phyloP scores from a whole-genome alignment of 2,329 filamentous ascomycete genomes.

The Alternaria incomplexa region DNA sequence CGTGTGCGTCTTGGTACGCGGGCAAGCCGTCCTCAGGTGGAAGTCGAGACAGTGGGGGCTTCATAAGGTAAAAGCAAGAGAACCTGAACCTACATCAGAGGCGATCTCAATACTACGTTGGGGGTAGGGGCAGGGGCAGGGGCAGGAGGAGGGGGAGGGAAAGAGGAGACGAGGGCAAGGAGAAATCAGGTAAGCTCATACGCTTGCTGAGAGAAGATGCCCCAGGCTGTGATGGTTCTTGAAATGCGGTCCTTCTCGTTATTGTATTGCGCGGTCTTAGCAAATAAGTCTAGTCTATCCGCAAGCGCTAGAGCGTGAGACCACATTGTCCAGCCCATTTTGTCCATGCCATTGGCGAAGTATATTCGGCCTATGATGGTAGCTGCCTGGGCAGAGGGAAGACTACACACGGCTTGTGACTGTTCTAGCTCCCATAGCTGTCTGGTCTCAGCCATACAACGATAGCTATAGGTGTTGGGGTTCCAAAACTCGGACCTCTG shows the following conservation, averaged over 20 bases:
- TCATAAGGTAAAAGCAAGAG: constrained; percentile 6
- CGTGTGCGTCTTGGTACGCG: background rate
- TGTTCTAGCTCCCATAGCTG: constrained; percentile 5
- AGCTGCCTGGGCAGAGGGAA: constrained; percentile 1
- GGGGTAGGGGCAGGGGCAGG: background rate
- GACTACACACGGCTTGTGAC: background rate
- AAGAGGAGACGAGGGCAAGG: background rate
- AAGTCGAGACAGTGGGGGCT: background rate
- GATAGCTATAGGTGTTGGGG: constrained; percentile 3
- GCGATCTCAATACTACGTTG: background rate
- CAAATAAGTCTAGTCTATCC: constrained; percentile 1
- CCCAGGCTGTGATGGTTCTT: constrained; percentile 7
- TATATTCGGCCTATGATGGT: constrained; percentile 6
- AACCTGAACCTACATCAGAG: background rate
- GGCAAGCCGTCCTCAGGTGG: background rate
- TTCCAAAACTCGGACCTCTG: constrained; percentile 11
- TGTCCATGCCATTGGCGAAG: constrained; percentile 7
- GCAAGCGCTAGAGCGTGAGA: constrained; percentile 1
- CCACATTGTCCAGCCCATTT: constrained; percentile 2
- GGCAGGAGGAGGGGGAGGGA: background rate
- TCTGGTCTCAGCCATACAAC: constrained; percentile 1
- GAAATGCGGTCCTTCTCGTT: background rate
- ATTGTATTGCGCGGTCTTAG: background rate
- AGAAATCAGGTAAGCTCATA: background rate
- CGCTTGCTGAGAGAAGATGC: constrained; percentile 9